Base-by-base conservation (phyloP, 176 grass and related monocot genomes). In the Aegilops sharonensis region DNA sequence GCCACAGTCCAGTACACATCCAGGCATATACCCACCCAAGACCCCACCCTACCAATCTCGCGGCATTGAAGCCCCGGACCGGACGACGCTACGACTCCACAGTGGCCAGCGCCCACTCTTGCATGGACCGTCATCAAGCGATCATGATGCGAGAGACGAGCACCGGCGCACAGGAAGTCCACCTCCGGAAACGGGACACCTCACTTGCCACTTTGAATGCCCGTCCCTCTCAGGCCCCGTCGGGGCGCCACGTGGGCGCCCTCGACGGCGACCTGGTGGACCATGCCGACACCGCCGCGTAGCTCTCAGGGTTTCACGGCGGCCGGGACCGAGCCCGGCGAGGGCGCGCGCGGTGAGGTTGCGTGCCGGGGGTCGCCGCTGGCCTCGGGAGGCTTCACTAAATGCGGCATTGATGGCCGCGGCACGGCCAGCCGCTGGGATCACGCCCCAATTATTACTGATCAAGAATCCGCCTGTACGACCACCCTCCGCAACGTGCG, bases 401-500 rank as follows among this genome's bases (percentile, higher is more conserved):
- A 87, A 82, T 88, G 85, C 77, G 7, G 86, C 64, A 82, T 85
- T 88, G 40, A 85, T 78, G 4, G 56, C 89, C 34, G 20, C 86
- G 52, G 90, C 85, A 76, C 47, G 82, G 71, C 52, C 71, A 61
- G 77, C 52, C 62, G 12, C 76, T 45, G 40, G 39, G 64, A 85
- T 85, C 70, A 82, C 85, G 77, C 78, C 29, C 78, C 70, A 85
- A 59, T 54, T 7, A 88, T 91, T 82, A 88, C 85, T 88, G 71
- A 57, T 21, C 82, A 65, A 64, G 78, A 82, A 88, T 85, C 39
- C 47, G 78, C 9, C 31, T 20, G 57, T 42, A 48, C 37, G 18
- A 24, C 50, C 14, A 21, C 50, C 27, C 68, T 37, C 42, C 17
- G 47, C 57, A 23, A 45, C 43, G 40, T 47, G 29, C 42, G 37